Base-by-base conservation (phyloP, 106 monocot genomes). In the Phalaenopsis equestris region DNA sequence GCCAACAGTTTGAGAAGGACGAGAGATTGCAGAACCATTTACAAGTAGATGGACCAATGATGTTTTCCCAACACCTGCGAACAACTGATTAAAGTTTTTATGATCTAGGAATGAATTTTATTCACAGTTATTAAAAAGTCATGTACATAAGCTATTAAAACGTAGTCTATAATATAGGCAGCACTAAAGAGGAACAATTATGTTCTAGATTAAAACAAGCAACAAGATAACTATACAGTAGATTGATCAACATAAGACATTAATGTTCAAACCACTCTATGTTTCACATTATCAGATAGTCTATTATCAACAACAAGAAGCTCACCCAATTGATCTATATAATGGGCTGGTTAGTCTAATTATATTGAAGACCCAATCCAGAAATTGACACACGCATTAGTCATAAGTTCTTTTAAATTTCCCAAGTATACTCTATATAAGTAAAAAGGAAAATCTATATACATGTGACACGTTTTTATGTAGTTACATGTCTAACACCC, bases 21-120 rank as follows among this genome's bases (percentile, higher is more conserved):
- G 88, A 67, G 85, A 76, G 75, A 84, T 83, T 42, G 92, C 80
- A 56, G 89, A 93, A 68, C 91, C 90, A 58, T 92, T 93, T 6
- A 87, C 48, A 79, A 96, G 89, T 72, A 96, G 85, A 86, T 94
- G 86, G 18, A 96, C 91, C 52, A 96, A 74, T 47, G 96, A 96
- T 81, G 96, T 89, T 89, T 96, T 96, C 10, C 96, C 96, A 4
- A 96, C 96, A 79, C 91, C 96, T 96, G 73, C 17, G 10, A 76
- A 24, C 76, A 76, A 49, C 45, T 19, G 43, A 5, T 19, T 74
- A 19, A 45, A 19, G 19, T 74, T 74, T 43, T 42, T 37, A 42
- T 19, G 18, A 74, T 43, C 6, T 11, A 10, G 14, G 8, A 14
- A 70, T 42, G n/a, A 74, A 74, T 42, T 74, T 18, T n/a, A 2